Evolutionary conservation across 805 yeast genomes (phyloP).

Genomic region (Candida succiphila): DNA sequence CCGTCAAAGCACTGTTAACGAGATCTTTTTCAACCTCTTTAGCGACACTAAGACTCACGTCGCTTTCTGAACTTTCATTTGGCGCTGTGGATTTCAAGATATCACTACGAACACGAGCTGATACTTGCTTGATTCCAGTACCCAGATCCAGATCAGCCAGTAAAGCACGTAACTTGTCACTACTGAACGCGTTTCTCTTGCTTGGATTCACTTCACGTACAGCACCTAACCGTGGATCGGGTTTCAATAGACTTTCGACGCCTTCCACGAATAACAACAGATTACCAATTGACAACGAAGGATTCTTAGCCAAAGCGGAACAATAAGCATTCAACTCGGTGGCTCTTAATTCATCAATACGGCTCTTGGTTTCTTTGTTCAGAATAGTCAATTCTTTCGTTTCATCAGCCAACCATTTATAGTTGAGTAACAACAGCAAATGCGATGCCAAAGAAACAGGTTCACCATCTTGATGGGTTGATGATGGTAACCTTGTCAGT

Average conservation of each 20-base stretch:
- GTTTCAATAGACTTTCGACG: constrained; percentile 39
- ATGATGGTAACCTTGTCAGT: background rate
- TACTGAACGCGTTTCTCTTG: constrained; percentile 55
- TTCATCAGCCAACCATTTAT: constrained; percentile 39
- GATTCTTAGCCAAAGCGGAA: constrained; percentile 31
- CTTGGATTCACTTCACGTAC: constrained; percentile 32
- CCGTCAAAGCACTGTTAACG: constrained; percentile 57
- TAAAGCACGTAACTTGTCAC: constrained; percentile 47
- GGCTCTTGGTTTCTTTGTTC: constrained; percentile 12
- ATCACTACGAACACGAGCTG: constrained; percentile 47
- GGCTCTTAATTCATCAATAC: constrained; percentile 21
- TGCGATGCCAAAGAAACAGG: constrained; percentile 4
- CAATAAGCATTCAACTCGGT: constrained; percentile 34
- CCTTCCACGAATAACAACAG: constrained; percentile 56
- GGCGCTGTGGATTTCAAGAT: constrained; percentile 19
- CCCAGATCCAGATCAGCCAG: constrained; percentile 47
- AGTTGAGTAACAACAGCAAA: constrained; percentile 41
- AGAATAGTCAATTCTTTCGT: constrained; percentile 17
- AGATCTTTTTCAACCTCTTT: constrained; percentile 41
- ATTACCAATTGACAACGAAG: constrained; percentile 50
- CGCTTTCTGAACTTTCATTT: constrained; percentile 14
- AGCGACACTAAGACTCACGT: constrained; percentile 15
- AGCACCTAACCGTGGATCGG: constrained; percentile 19
- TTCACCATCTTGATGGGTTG: background rate
- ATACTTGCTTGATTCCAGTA: constrained; percentile 42